Base-by-base conservation (phyloP, 2,329 filamentous ascomycete genomes). In the Pyrenophora graminea region DNA sequence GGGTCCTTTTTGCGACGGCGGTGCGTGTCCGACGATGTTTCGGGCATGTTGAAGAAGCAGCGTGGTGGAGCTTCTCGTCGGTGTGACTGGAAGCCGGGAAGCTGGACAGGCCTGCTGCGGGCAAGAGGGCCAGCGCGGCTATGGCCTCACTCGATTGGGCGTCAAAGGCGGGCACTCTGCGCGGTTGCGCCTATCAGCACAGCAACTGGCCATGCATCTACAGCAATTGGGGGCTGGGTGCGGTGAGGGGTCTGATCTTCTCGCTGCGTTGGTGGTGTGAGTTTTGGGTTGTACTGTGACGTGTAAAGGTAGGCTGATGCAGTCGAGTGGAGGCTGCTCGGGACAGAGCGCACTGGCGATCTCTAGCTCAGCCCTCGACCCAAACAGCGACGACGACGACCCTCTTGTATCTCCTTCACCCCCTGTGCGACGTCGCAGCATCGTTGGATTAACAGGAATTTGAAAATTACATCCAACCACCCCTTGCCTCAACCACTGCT, bases 1-100 rank as follows among this genome's bases (percentile, higher is more conserved):
- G 53, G 45, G 42, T 62, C 71, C 55, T 73, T 74, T 48, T 67
- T 72, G 57, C 71, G 71, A 53, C 73, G 74, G 45, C 71, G 68
- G 51, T 66, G 65, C 42, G 63, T 51, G 56, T 73, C 69, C 38
- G 68, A 69, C 39, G 67, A 63, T 61, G 59, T 62, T 60, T 30
- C 27, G 27, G 65, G 55, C 63, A 69, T 72, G 51, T 56, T 45
- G 53, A 42, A 47, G 37, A 37, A 51, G 53, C 31, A 51, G 55
- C 57, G 53, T 60, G 27, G 27, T 30, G 53, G 50, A 57, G 53
- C 48, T 55, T 44, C 51, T 53, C 52, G 48, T 55, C 37, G 57
- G 56, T 61, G 58, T 55, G 49, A 62, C 59, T 59, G 56, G 46
- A 45, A 47, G 53, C 59, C 58, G 48, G 51, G 36, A 43, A 25